These are phyloP conservation scores for Epichloe typhina DNA, from an alignment of 2,329 filamentous ascomycete species.

Conservation along the genomic window DNA sequence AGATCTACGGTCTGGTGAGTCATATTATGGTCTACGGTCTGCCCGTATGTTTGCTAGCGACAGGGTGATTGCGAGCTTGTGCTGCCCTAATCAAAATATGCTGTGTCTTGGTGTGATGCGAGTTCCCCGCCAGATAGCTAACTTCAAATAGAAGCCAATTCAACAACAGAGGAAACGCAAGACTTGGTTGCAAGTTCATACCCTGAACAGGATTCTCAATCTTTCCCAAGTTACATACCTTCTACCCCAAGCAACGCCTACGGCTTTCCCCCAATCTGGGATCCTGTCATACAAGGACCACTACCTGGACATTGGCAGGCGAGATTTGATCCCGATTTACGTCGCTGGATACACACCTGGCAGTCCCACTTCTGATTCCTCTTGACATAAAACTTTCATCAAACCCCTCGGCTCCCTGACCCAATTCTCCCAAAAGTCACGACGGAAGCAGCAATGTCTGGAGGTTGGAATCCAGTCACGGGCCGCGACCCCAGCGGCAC, in stretches of 20 bases:
- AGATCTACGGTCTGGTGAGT: conserved; percentile 5
- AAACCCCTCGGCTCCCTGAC: background rate
- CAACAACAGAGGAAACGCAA: conserved; percentile 1
- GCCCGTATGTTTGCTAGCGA: conserved; percentile 4
- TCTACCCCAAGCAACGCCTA: background rate
- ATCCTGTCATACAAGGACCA: conserved; percentile 17
- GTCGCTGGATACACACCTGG: conserved; percentile 26
- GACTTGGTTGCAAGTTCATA: conserved; percentile 1
- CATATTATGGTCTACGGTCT: background rate
- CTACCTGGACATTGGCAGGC: conserved; percentile 24
- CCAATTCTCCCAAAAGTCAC: no score
- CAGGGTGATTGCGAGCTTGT: background rate
- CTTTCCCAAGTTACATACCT: background rate
- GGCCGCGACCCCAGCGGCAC: conserved; percentile 23
- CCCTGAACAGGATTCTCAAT: background rate
- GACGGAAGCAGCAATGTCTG: conserved; percentile 17
- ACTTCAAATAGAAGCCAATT: background rate
- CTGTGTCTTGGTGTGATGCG: background rate
- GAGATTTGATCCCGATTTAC: conserved; percentile 15
- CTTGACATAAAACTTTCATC: no score
- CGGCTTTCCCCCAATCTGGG: conserved; percentile 13
- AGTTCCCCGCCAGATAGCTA: background rate
- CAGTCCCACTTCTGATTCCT: conserved; percentile 14
- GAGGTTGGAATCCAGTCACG: conserved; percentile 27
- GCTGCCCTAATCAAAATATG: background rate